Conservation (phyloP, 768 basidiomycete genomes). For the Leccinum ochraceum region DNA sequence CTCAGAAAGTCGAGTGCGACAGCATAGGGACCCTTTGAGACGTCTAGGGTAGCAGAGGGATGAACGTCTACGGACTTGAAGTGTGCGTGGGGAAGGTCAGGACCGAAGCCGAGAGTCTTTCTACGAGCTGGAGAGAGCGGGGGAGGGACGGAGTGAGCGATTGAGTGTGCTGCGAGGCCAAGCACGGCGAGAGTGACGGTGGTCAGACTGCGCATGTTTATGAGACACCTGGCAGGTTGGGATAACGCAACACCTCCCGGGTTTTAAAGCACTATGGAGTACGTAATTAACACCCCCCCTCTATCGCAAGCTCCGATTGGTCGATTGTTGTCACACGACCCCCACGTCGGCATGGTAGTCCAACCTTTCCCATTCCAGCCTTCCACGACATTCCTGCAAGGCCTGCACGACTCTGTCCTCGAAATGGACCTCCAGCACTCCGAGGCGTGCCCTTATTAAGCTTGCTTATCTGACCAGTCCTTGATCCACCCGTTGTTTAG, state of each 20-base stretch:
- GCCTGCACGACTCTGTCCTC: background rate
- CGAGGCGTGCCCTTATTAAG: slow-evolving; percentile 8
- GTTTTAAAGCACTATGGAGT: slow-evolving; percentile 18
- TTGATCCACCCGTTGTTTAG: no score
- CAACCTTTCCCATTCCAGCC: background rate
- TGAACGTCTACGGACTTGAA: slow-evolving; percentile 50
- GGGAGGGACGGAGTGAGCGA: slow-evolving; percentile 41
- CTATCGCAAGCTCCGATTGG: slow-evolving; percentile 19
- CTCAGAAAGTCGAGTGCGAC: slow-evolving; percentile 65
- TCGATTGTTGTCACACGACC: slow-evolving; percentile 21
- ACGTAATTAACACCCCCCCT: slow-evolving; percentile 22
- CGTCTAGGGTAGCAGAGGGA: slow-evolving; percentile 40
- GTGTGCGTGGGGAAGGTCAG: slow-evolving; percentile 69
- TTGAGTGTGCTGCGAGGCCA: slow-evolving; percentile 57
- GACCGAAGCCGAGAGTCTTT: slow-evolving; percentile 92
- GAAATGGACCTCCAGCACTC: background rate
- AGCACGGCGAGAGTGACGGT: slow-evolving; percentile 62
- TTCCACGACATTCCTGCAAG: background rate
- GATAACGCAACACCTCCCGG: background rate
- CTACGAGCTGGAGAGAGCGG: slow-evolving; percentile 38
- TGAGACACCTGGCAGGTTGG: background rate
- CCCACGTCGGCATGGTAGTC: background rate
- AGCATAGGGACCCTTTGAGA: slow-evolving; percentile 50
- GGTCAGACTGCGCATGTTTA: slow-evolving; percentile 62
- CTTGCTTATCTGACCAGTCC: slow-evolving; percentile 3